Conservation (phyloP, 768 basidiomycete species). For the Russula virescens region DNA sequence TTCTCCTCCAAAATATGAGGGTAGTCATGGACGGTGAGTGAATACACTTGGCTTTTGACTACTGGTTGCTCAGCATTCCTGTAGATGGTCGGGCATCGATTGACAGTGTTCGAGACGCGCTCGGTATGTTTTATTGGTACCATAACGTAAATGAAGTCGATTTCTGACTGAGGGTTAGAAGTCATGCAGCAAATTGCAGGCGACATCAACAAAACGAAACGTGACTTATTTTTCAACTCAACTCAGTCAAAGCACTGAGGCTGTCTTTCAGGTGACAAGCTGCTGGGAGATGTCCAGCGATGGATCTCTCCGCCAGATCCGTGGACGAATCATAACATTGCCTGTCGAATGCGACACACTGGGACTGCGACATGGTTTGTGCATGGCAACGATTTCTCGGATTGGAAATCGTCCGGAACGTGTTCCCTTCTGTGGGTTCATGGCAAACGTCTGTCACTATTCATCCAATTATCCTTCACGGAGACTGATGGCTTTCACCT, state of each 20-base stretch:
- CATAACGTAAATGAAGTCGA: too few species aligned
- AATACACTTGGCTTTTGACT: too few species aligned
- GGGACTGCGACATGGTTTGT: not conserved
- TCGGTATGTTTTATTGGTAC: not conserved
- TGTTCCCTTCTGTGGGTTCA: not conserved
- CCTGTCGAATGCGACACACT: not conserved
- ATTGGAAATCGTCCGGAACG: not conserved
- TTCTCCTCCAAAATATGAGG: too few species aligned
- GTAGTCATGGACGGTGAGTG: too few species aligned
- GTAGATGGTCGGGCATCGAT: too few species aligned
- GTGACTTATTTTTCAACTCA: not conserved
- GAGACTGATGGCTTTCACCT: not conserved
- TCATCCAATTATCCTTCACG: not conserved
- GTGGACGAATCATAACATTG: not conserved
- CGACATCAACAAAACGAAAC: not conserved
- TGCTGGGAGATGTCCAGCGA: not conserved
- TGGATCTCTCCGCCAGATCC: conserved; percentile 5
- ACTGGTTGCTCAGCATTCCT: too few species aligned
- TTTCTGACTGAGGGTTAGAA: too few species aligned
- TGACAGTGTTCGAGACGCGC: too few species aligned
- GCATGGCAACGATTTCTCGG: not conserved
- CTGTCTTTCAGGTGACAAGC: not conserved
- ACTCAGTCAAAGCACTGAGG: not conserved
- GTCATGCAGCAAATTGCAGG: too few species aligned
- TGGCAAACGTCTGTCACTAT: not conserved